These are phyloP conservation scores for Mariannaea sp. DNA, from an alignment of 2,329 filamentous ascomycete species.

Conservation along the genomic window DNA sequence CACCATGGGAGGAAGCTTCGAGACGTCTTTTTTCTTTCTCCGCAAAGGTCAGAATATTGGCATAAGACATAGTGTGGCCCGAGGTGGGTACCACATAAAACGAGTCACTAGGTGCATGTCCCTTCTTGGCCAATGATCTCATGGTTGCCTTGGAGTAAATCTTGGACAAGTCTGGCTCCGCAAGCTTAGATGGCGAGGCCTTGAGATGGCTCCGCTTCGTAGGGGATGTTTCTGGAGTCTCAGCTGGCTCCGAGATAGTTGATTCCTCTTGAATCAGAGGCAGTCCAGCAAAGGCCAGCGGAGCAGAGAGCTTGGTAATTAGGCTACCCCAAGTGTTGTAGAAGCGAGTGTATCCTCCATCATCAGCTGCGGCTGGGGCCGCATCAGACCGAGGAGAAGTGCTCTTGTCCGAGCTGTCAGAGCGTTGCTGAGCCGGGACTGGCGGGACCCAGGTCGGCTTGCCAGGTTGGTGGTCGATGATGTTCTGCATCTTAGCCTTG, in stretches of 20 bases:
- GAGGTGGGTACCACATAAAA: constrained; percentile 96
- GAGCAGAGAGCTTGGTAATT: constrained; percentile 86
- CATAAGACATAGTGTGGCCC: constrained; percentile 90
- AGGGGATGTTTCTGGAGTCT: constrained; percentile 46
- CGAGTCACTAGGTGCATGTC: constrained; percentile 69
- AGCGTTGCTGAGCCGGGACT: constrained; percentile 30
- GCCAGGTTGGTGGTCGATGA: constrained; percentile 57
- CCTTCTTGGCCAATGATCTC: constrained; percentile 73
- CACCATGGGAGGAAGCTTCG: constrained; percentile 55
- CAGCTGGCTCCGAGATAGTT: constrained; percentile 35
- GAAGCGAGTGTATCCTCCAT: constrained; percentile 87
- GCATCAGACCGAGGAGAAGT: constrained; percentile 37
- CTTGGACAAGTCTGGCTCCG: constrained; percentile 73
- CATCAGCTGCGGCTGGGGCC: constrained; percentile 44
- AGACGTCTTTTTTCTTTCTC: constrained; percentile 68
- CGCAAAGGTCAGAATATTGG: constrained; percentile 78
- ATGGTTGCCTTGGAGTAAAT: constrained; percentile 87
- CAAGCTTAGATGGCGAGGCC: constrained; percentile 37
- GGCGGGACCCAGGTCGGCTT: constrained; percentile 61
- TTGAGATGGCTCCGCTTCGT: constrained; percentile 46
- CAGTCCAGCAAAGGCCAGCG: constrained; percentile 89
- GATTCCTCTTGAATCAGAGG: constrained; percentile 68
- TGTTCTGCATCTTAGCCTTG: constrained; percentile 59
- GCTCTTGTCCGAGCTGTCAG: constrained; percentile 34
- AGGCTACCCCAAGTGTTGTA: constrained; percentile 90